Base-by-base conservation (phyloP, 495 filamentous ascomycete genomes). In the Staphylotrichum tortipilum region DNA sequence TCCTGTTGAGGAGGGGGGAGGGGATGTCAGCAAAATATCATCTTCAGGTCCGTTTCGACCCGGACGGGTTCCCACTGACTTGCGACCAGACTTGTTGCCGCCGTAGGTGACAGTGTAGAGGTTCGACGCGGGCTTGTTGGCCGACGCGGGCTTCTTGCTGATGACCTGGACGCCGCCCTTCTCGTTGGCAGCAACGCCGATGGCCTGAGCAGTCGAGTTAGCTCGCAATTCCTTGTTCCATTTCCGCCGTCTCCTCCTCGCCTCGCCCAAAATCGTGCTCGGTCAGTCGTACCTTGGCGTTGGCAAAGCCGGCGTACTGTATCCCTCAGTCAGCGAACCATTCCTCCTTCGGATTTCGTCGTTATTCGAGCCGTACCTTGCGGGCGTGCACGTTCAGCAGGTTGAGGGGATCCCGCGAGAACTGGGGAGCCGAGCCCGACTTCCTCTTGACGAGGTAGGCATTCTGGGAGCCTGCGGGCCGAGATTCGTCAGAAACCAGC, bases 381-480 rank as follows among this genome's bases (percentile, higher is more conserved):
- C 87, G 86, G 43, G 78, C 82, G 71, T 95, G 84, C 69, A 85
- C 75, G 82, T 96, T 97, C 61, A 73, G 74, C 62, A 96, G 68
- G 76, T 97, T 98, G 56, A 95, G 71, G 56, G 88, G 85, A 66
- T 98, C 94, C 42, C 84, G 85, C 54, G 92, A 97, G 79, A 98
- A 90, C 71, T 83, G 85, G 57, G 83, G 73, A 62, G 85, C 83
- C 59, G 85, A 87, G 55, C 73, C 76, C 50, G 68, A 63, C 68
- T 81, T 88, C 69, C 89, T 82, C 82, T 95, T 94, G 59, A 91
- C 86, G 68, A 96, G 81, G 78, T 76, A 92, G 65, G 86, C 66
- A 72, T 89, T 94, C 70, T 86, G 76, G 67, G 65, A 68, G 68
- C 89, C 89, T 95, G 63, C 58, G 40, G 56, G 53, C 38, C 34